Conservation (phyloP, 192 early-diverging fungal genomes). For the Geranomyces variabilis region DNA sequence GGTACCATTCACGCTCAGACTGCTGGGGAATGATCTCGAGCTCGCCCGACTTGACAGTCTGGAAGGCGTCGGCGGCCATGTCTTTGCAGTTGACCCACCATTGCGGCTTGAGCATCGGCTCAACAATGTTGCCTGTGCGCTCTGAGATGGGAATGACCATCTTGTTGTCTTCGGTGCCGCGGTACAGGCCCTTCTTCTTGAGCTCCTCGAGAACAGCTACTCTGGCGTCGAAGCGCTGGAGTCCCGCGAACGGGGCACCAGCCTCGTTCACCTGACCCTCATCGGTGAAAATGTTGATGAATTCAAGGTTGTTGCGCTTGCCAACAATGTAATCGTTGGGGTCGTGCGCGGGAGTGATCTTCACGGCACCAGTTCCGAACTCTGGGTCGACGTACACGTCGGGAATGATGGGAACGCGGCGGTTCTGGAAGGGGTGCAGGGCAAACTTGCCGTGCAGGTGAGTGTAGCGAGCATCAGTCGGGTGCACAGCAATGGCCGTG, state of each 20-base stretch:
- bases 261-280: constrained; percentile 93
- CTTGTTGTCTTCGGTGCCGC: constrained; percentile 83
- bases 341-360: constrained; percentile 99
- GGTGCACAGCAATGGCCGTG: constrained; percentile 94
- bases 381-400: constrained; percentile 85
- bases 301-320: constrained; percentile 90
- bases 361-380: constrained; percentile 98
- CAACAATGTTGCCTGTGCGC: constrained; percentile 91
- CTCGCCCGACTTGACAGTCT: constrained; percentile 73
- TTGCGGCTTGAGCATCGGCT: constrained; percentile 98
- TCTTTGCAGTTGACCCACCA: constrained; percentile 96
- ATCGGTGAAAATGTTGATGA: constrained; percentile 98
- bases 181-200: constrained; percentile 86
- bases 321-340: constrained; percentile 95
- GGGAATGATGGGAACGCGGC: constrained; percentile 90
- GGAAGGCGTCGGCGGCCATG: constrained; percentile 82
- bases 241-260: constrained; percentile 80
- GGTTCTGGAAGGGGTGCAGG: constrained; percentile 89
- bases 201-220: constrained; percentile 83
- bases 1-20: constrained; percentile 94
- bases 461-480: constrained; percentile 89
- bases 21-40: constrained; percentile 82
- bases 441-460: constrained; percentile 93
- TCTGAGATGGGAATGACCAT: constrained; percentile 92
- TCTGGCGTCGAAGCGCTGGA: constrained; percentile 94